These are phyloP conservation scores for Tilletiopsis washingtonensis DNA, from an alignment of 1,284 basidiomycete genomes.

Conservation along the genomic window DNA sequence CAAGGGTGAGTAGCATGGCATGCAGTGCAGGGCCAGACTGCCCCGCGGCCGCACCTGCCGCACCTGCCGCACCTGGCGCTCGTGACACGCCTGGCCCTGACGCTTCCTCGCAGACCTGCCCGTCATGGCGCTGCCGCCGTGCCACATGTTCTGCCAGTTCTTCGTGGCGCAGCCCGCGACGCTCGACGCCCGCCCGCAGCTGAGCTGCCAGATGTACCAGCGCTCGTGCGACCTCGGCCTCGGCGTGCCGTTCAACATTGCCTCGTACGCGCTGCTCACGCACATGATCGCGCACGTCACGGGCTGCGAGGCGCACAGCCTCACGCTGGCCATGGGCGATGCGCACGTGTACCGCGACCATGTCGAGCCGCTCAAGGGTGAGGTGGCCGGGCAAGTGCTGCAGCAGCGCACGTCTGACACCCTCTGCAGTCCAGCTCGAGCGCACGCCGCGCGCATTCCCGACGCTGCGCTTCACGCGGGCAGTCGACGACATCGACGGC, in stretches of 20 bases:
- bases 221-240: slow-evolving; percentile 93
- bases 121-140: slow-evolving; percentile 92
- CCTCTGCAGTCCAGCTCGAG: slow-evolving; percentile 59
- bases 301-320: slow-evolving; percentile 72
- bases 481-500: slow-evolving; percentile 67
- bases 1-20: slow-evolving; percentile 57
- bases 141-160: slow-evolving; percentile 98
- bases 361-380: slow-evolving; percentile 66
- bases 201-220: slow-evolving; percentile 96
- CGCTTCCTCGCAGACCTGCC: slow-evolving; percentile 70
- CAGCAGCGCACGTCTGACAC: background rate
- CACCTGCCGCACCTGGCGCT: background rate
- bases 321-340: slow-evolving; percentile 85
- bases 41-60: background rate
- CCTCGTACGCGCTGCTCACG: slow-evolving; percentile 88
- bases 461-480: slow-evolving; percentile 60
- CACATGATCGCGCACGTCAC: slow-evolving; percentile 94
- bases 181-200: slow-evolving; percentile 46
- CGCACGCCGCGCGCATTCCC: slow-evolving; percentile 77
- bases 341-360: slow-evolving; percentile 95
- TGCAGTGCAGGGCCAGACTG: background rate
- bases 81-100: background rate
- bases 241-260: slow-evolving; percentile 92
- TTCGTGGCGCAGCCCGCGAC: slow-evolving; percentile 75
- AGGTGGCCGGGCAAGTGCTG: background rate